phyloP scores from a whole-genome alignment of 768 basidiomycete species.

The Multifurca ochricompacta region DNA sequence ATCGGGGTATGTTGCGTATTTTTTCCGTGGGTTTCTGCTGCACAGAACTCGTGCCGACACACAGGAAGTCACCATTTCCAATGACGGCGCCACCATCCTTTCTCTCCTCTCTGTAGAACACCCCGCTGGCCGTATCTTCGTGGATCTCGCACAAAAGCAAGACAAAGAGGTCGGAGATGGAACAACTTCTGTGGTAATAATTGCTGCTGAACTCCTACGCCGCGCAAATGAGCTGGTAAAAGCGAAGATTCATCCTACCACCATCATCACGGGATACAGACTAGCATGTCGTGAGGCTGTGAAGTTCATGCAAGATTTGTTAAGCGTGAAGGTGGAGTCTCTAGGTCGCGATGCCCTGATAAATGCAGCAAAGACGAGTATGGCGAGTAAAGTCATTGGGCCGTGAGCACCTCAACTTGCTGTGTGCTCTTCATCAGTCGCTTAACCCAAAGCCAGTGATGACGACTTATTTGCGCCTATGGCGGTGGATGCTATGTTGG shows the following conservation, averaged over 20 bases:
- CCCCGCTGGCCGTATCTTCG: conserved; percentile 94
- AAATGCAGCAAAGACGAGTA: conserved; percentile 96
- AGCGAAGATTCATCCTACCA: conserved; percentile 97
- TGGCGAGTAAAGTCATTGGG: conserved; percentile 98
- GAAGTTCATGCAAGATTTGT: conserved; percentile 95
- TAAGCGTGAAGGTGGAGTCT: conserved; percentile 88
- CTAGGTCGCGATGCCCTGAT: conserved; percentile 89
- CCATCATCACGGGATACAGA: conserved; percentile 97
- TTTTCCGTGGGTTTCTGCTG: neutral
- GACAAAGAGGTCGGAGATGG: conserved; percentile 99
- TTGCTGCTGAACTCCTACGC: conserved; percentile 94
- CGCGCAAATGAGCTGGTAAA: conserved; percentile 97
- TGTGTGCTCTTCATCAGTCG: conserved; percentile 3
- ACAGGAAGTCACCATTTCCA: conserved; percentile 98
- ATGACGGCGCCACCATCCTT: conserved; percentile 99
- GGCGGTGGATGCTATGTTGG: conserved; percentile 98
- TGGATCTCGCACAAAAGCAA: conserved; percentile 97
- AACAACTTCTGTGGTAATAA: conserved; percentile 95
- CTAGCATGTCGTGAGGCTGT: conserved; percentile 96
- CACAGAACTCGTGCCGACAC: conserved; percentile 16
- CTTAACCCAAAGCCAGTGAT: conserved; percentile 47
- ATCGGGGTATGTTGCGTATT: conserved; percentile 65
- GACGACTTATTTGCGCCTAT: conserved; percentile 97
- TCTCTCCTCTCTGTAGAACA: conserved; percentile 90
- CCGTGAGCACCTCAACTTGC: conserved; percentile 55